Base-by-base conservation (phyloP, 352 stramenopile species). In the Detonula confervacea region DNA sequence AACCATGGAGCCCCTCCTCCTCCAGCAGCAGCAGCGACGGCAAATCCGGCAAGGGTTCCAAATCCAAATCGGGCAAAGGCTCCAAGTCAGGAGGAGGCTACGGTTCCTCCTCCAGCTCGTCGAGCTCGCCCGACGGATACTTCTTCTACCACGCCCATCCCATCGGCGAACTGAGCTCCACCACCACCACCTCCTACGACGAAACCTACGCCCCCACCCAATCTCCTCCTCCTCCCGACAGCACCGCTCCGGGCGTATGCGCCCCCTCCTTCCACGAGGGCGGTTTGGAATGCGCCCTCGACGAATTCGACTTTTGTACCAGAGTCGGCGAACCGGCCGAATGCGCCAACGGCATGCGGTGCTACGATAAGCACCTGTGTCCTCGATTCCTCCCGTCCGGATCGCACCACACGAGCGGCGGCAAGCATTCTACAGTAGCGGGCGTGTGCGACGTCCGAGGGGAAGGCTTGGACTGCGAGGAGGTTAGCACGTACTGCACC, bases 401-500 rank as follows among this genome's bases (percentile, higher is more conserved):
- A n/a, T n/a, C n/a, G n/a, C n/a, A n/a, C n/a, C n/a, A n/a, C n/a
- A n/a, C n/a, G n/a, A n/a, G n/a, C n/a, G n/a, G n/a, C n/a, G n/a
- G n/a, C 59, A 35, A 55, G 8, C 22, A 52, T 20, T 37, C 59
- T 7, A 33, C 11, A 7, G 59, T n/a, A n/a, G n/a, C n/a, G n/a
- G n/a, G 59, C 18, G 35, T 67, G 20, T 67, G 59, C 16, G 59
- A 49, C 42, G 51, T 33, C 16, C 18, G 39, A 0, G 29, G 51
- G 0, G 12, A 52, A 16, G 64, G 64, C 16, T 42, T 73, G 30
- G 33, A 46, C 8, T 73, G 64, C 42, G 51, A 27, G 7, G 30
- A 78, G 12, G 56, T 71, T 16, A 47, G 18, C 22, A 66, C 33
- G 1, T 72, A 59, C 37, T 78, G 69, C 35, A 39, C 46, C n/a